Evolutionary conservation across 768 basidiomycete genomes (phyloP), one percentile per base, ranked within the genome.

Genomic region (Mycena sanguinolenta): DNA sequence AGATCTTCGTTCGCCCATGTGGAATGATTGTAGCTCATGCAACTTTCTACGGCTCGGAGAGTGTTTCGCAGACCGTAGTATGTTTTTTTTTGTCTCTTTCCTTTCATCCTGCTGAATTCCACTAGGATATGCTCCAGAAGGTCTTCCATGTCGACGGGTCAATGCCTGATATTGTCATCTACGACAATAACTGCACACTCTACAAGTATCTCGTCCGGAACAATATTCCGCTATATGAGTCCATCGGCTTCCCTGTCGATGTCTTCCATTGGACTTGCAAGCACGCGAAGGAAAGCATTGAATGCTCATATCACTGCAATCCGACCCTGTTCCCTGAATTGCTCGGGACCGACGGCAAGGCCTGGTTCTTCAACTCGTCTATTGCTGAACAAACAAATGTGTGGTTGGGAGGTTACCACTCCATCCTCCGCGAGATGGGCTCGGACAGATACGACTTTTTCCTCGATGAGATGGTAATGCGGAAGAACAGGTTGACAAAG

Each of bases 341-440:
- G 12, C 10, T 63, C 0, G 49, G 50, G 7, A 66, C 72, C 27
- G 46, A 49, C 39, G 71, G 73, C 0, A 63, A 74, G 4, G 73
- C 63, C 13, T 83, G 79, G 78, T 58, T 32, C 0, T 83, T 83
- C 70, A 83, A 81, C 36, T 80, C 74, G 0, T 83, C 78, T 0
- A 49, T 71, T 0, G 78, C 81, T 0, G 76, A 83, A 52, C 79
- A 80, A 63, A 69, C 74, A 14, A 38, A 38, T 38, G 36, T 38
- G 36, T 38, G 36, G 36, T 14, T 38, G 36, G 36, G 36, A 38
- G 36, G 36, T 6, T 38, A 38, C 36, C 36, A 38, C 36, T 38
- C 36, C 36, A 38, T 38, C 36, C 36, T 38, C 14, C 36, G 36
- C 36, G 36, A 38, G 36, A 38, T 38, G 36, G 36, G 36, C 36